phyloP scores from a whole-genome alignment of 805 yeast species.

The Metschnikowia koreensis region DNA sequence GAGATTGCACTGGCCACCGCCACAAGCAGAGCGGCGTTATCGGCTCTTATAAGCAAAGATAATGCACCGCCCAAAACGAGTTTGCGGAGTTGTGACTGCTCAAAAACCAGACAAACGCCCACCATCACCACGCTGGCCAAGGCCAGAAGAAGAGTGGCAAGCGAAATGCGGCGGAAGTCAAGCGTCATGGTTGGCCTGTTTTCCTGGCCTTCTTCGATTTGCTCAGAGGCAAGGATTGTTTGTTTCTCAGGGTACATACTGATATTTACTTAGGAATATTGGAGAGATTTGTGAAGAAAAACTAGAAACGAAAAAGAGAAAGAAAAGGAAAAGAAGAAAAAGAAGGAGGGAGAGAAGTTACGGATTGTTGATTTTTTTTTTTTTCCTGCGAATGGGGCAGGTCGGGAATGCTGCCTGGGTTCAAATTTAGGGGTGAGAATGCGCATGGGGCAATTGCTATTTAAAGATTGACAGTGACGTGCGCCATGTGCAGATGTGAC shows the following conservation, averaged over 20 bases:
- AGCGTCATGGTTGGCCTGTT: neutral
- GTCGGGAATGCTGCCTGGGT: no score
- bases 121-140: neutral
- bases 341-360: no score
- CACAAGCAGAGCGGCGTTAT: neutral
- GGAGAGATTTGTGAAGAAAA: no score
- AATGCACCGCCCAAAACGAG: constrained; percentile 1
- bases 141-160: constrained; percentile 1
- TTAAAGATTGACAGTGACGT: neutral
- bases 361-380: no score
- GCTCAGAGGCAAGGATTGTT: neutral
- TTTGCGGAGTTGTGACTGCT: neutral
- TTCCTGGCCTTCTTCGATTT: neutral
- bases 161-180: constrained; percentile 1
- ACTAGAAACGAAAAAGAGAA: neutral
- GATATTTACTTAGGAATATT: no score
- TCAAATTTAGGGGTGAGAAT: no score
- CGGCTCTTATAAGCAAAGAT: neutral
- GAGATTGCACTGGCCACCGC: neutral
- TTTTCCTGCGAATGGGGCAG: no score
- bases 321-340: no score
- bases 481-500: neutral
- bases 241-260: neutral
- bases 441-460: no score
- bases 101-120: neutral